These are phyloP conservation scores for Suhomyces bolitotheri DNA, from an alignment of 1,139 yeast genomes.

Conservation along the genomic window DNA sequence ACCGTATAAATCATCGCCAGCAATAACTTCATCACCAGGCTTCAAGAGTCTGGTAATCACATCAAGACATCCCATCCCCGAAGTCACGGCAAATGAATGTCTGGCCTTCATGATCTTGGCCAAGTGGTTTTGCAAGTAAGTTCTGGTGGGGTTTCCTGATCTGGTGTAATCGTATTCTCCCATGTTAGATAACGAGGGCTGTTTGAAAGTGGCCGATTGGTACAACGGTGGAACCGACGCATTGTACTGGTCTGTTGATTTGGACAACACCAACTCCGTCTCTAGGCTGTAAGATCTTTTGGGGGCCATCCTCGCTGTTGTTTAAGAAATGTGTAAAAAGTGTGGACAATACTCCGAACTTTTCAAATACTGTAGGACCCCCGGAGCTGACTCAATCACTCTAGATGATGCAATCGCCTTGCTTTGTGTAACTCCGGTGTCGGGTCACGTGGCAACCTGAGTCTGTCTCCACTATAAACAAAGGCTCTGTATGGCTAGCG, in stretches of 20 bases:
- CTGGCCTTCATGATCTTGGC: constrained; percentile 75
- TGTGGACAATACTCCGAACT: too few relatives aligned
- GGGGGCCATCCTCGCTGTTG: constrained; percentile 15
- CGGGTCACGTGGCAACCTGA: constrained; percentile 2
- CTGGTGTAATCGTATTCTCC: constrained; percentile 90
- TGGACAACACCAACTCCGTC: constrained; percentile 72
- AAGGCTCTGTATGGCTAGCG: too few relatives aligned
- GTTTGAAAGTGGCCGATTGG: constrained; percentile 92
- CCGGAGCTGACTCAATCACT: constrained; percentile 13
- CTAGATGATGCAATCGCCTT: constrained; percentile 13
- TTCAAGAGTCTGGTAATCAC: constrained; percentile 71
- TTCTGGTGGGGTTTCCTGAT: constrained; percentile 93
- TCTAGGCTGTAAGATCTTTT: constrained; percentile 51
- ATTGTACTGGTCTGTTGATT: constrained; percentile 69
- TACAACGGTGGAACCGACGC: constrained; percentile 88
- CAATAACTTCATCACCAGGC: constrained; percentile 83
- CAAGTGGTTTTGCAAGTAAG: constrained; percentile 73
- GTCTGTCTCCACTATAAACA: background rate
- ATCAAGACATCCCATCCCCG: constrained; percentile 92
- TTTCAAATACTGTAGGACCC: too few relatives aligned
- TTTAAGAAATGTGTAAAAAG: background rate
- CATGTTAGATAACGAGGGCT: constrained; percentile 70
- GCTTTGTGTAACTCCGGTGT: constrained; percentile 6
- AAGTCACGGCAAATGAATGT: constrained; percentile 75
- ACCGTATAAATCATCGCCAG: constrained; percentile 92